Base-by-base conservation (phyloP, 2,329 filamentous ascomycete genomes). In the Bipolaris oryzae region DNA sequence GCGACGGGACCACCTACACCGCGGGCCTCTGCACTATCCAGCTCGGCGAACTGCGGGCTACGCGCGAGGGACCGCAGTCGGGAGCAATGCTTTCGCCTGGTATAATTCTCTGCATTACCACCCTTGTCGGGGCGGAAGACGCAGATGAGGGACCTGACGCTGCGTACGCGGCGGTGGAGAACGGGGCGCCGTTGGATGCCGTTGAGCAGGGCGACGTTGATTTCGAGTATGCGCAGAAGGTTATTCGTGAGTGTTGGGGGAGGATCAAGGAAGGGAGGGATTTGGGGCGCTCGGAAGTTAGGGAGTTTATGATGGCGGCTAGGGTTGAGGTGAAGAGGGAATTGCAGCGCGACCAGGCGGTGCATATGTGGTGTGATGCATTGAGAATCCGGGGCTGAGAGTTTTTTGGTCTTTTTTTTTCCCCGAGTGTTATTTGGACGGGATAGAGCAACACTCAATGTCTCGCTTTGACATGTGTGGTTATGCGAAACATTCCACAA, bases 321-420 rank as follows among this genome's bases (percentile, higher is more conserved):
- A 51, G 38, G 7, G 43, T 50, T 10, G 45, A 51, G 18, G 44
- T 25, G 3, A 49, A 31, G 2, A 58, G 50, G 25, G 54, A 47
- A n/a, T 50, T 57, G 13, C 58, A 63, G 42, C 60, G 55, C 6
- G 67, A 74, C 15, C 62, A 66, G 13, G 47, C 50, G 3, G 68
- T 73, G 45, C 61, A 68, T 33, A 70, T 74, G 65, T 75, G 73
- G 73, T 74, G 71, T 35, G 72, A 73, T 33, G 57, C 65, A n/a
- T 51, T 75, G 45, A 67, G 61, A 34, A 51, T 71, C 37, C 60
- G 71, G 39, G 65, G 63, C 7, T 73, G 63, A 70, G 44, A 11
- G n/a, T 7, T 7, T 25, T 5, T 25, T 23, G 13, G 18, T 37
- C 13, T 23, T 7, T 9, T 28, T 18, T 18, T 11, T 13, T 9